Evolutionary conservation across 139 green algal species (phyloP).

Genomic region (Desmodesmus armatus): DNA sequence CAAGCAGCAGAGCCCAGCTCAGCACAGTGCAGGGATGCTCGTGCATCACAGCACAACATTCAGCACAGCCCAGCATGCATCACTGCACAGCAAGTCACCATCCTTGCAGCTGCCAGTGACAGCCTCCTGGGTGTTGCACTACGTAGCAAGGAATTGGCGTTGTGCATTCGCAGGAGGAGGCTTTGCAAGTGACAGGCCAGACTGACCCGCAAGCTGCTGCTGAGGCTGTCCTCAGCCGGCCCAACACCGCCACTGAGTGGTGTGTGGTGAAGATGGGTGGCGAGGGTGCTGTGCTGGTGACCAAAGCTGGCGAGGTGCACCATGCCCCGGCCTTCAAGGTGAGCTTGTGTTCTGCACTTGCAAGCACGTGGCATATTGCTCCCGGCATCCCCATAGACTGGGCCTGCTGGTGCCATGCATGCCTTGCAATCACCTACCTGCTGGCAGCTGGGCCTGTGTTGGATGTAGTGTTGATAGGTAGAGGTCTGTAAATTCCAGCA

Average conservation of each 20-base stretch:
- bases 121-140: too few relatives aligned
- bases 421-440: not conserved
- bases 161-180: slow-evolving; percentile 88
- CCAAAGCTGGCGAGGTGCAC: slow-evolving; percentile 29
- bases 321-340: slow-evolving; percentile 32
- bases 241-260: slow-evolving; percentile 70
- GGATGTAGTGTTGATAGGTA: not conserved
- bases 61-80: not conserved
- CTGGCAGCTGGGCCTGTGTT: not conserved
- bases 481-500: too few relatives aligned
- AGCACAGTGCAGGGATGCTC: not conserved
- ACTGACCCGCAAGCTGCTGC: slow-evolving; percentile 71
- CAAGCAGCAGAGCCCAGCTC: not conserved
- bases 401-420: not conserved
- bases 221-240: slow-evolving; percentile 65
- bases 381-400: not conserved
- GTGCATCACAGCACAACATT: too few relatives aligned
- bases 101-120: too few relatives aligned
- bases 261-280: slow-evolving; percentile 87
- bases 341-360: too few relatives aligned
- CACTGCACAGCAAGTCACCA: too few relatives aligned
- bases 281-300: slow-evolving; percentile 75
- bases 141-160: too few relatives aligned
- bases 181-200: slow-evolving; percentile 78
- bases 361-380: not conserved